Evolutionary conservation across 768 basidiomycete species (phyloP).

Genomic region (Leccinum disarticulatum): DNA sequence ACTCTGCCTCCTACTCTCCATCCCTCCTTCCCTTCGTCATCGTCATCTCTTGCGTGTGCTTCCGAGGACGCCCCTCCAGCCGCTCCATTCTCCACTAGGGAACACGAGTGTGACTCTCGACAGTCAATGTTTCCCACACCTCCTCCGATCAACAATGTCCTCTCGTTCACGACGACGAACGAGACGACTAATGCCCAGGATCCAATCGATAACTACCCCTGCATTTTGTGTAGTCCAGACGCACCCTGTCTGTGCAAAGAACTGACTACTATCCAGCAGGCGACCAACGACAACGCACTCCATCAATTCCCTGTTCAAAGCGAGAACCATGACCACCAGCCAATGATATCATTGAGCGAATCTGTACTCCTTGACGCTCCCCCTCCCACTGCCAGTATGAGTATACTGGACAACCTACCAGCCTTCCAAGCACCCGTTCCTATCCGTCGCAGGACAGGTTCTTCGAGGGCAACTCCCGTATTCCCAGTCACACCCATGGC

Average conservation of each 20-base stretch:
- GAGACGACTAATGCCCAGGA: constrained; percentile 31
- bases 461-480: constrained; percentile 44
- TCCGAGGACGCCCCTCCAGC: constrained; percentile 38
- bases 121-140: constrained; percentile 33
- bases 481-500: constrained; percentile 49
- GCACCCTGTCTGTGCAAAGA: constrained; percentile 79
- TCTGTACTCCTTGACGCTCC: constrained; percentile 29
- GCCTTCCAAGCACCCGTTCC: constrained; percentile 82
- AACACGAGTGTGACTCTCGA: constrained; percentile 24
- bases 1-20: constrained; percentile 19
- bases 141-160: constrained; percentile 30
- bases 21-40: constrained; percentile 34
- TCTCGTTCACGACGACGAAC: constrained; percentile 37
- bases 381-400: constrained; percentile 36
- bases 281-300: constrained; percentile 22
- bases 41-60: constrained; percentile 53
- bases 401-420: constrained; percentile 75
- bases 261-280: constrained; percentile 52
- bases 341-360: constrained; percentile 24
- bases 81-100: constrained; percentile 34
- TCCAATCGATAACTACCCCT: constrained; percentile 40
- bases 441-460: constrained; percentile 56
- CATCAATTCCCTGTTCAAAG: constrained; percentile 16
- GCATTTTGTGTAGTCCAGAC: constrained; percentile 73
- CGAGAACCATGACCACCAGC: constrained; percentile 11